Conservation (phyloP, 2,329 filamentous ascomycete species). For the Aspergillus latus region DNA sequence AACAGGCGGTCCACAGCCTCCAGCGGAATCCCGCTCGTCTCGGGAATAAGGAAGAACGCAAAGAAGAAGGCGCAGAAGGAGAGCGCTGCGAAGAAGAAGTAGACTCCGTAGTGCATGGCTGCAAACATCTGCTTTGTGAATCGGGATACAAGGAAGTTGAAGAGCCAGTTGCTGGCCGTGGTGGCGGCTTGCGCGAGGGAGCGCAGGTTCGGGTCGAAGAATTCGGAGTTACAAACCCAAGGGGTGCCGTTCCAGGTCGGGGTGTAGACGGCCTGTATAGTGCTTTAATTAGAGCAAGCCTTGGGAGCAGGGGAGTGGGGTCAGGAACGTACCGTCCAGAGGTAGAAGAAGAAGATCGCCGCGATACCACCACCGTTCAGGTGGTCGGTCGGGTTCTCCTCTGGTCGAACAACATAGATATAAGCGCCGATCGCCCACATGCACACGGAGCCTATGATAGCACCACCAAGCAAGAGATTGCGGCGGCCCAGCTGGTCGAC, state of each 20-base stretch:
- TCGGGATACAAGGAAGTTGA: slow-evolving; percentile 37
- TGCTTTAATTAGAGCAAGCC: background rate
- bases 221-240: slow-evolving; percentile 72
- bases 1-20: slow-evolving; percentile 49
- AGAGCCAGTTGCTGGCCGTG: slow-evolving; percentile 37
- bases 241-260: slow-evolving; percentile 72
- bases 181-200: slow-evolving; percentile 71
- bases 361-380: slow-evolving; percentile 39
- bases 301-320: background rate
- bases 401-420: slow-evolving; percentile 35
- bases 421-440: slow-evolving; percentile 37
- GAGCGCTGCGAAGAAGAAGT: too few relatives aligned
- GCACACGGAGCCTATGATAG: slow-evolving; percentile 53
- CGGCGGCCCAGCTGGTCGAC: slow-evolving; percentile 64
- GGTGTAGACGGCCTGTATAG: slow-evolving; percentile 60
- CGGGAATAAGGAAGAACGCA: too few relatives aligned
- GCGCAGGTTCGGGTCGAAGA: slow-evolving; percentile 70
- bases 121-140: slow-evolving; percentile 34
- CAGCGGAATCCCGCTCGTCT: too few relatives aligned
- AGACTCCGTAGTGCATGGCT: too few relatives aligned
- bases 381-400: slow-evolving; percentile 24
- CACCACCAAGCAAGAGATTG: slow-evolving; percentile 65
- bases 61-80: too few relatives aligned
- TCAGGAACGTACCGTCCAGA: slow-evolving; percentile 55
- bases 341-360: slow-evolving; percentile 65